Base-by-base conservation (phyloP, 148 eudicot genomes). In the Amaranthus palmeri region DNA sequence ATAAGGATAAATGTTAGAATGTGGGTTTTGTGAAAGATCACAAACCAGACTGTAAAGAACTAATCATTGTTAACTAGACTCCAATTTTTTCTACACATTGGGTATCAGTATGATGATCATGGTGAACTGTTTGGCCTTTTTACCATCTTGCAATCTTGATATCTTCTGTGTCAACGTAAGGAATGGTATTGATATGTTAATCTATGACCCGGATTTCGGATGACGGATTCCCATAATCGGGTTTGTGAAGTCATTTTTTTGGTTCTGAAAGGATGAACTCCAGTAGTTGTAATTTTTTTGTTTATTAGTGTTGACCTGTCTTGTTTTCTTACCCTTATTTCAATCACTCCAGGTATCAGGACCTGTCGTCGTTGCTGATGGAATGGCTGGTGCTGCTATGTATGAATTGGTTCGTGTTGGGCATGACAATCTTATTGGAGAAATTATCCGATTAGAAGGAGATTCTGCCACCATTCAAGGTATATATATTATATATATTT, bases 401-500 rank as follows among this genome's bases (percentile, higher is more conserved):
- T 91, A 95, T 76, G 99, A 95, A 74, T 83, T 95, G 70, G 99
- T 95, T 62, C 96, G 97, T 81, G 99, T 95, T 74, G 99, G 99
- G 70, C 83, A 95, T 51, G 99, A 95, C 84, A 89, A 95, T 62
- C 99, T 95, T 76, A 95, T 95, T 73, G 99, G 99, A 36, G 99
- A 95, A 84, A 95, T 95, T 83, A 95, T 95, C 81, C 84, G 99
- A 9, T 72, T 95, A 70, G 97, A 95, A 86, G 99, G 99, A 77
- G 96, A 95, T 86, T 95, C 99, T 78, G 99, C 99, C 69, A 95
- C 99, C 42, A 95, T 95, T 82, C 99, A 95, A 88, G 99, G 99
- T 95, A 69, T 46, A 25, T 25, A 25, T 25, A 25, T 25, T 25
- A 25, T 25, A 25, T 25, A 25, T 25, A 25, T 25, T 25, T 25